Base-by-base conservation (phyloP, 345 rosid species). In the Syzygium aqueum region DNA sequence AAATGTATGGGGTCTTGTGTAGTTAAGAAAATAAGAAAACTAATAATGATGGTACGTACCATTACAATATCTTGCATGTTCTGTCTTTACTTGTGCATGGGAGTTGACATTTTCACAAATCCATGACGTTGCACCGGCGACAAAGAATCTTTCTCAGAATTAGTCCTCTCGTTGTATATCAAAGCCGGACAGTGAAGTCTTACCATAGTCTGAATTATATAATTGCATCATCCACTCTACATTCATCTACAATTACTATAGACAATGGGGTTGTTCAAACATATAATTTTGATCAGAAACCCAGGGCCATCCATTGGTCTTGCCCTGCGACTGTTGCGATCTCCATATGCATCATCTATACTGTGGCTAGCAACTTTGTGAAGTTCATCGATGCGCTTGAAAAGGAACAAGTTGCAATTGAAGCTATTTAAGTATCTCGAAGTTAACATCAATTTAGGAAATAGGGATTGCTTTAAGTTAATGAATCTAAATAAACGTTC, bases 51-150 rank as follows among this genome's bases (percentile, higher is more conserved):
- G 49, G 27, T 73, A 73, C 80, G 80, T 73, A 73, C 80, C 49
- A 73, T 73, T 73, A 73, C 37, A 73, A 73, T 73, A 73, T 33
- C 80, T 33, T 78, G 77, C 67, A 88, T 88, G 59, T 85, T 49
- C 82, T 85, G 89, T 89, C 84, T 67, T 89, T 53, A 84, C 85
- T 84, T 50, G 84, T 88, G 92, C 91, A 87, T 87, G 91, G 88
- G 89, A 88, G 90, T 86, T 89, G 92, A 91, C 90, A 87, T 88
- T 85, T 88, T 53, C 78, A 40, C 28, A 86, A 51, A 73, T 67
- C 67, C 86, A 40, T 67, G 73, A 15, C 59, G 53, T 63, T 87
- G 49, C 49, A 33, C 53, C 65, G 67, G 50, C 86, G 86, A 57
- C 80, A 86, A 87, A 84, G 91, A 90, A 88, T 90, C 90, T 87